Base-by-base conservation (phyloP, 2,329 filamentous ascomycete genomes). In the Verticillium nonalfalfae region DNA sequence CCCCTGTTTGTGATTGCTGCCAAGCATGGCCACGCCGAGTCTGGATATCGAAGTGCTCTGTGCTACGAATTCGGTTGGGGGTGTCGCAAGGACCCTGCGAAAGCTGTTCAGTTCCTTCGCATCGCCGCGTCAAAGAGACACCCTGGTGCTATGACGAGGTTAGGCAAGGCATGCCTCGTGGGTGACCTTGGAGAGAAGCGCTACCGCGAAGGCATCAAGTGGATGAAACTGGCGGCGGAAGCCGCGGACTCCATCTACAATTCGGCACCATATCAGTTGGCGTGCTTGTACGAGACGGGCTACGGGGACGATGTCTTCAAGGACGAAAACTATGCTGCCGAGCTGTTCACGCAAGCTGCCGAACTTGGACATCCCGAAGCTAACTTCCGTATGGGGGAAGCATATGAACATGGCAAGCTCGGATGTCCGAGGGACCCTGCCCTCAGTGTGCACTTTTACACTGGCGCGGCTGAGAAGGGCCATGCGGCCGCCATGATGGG, bases 61-160 rank as follows among this genome's bases (percentile, higher is more conserved):
- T 97, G 93, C 78, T 98, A 98, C 77, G 95, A 99, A 75, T 98
- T 97, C 75, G 95, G 93, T 64, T 99, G 95, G 95, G 95, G 95
- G 50, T 96, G 90, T 70, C 88, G 92, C 61, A 92, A 92, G 70
- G 93, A 97, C 70, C 90, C 90, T 61, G 86, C 90, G 58, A 97
- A 97, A 76, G 94, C 95, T 54, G 90, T 96, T 1, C 93, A 98
- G 72, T 99, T 95, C 74, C 90, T 97, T 71, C 89, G 94, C 60
- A 89, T 90, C 64, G 90, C 93, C 10, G 93, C 95, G 2, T 91
- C 93, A 7, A 98, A 97, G 75, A 91, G 93, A 63, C 95, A 99
- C 70, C 95, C 95, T 0, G 95, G 95, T 58, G 94, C 95, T 58
- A 97, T 97, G 85, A 91, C 93, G 60, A 89, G 95, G 61, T 85